phyloP scores from a whole-genome alignment of 371 early-diverging fungal species.

The Actinomortierella wolfii region DNA sequence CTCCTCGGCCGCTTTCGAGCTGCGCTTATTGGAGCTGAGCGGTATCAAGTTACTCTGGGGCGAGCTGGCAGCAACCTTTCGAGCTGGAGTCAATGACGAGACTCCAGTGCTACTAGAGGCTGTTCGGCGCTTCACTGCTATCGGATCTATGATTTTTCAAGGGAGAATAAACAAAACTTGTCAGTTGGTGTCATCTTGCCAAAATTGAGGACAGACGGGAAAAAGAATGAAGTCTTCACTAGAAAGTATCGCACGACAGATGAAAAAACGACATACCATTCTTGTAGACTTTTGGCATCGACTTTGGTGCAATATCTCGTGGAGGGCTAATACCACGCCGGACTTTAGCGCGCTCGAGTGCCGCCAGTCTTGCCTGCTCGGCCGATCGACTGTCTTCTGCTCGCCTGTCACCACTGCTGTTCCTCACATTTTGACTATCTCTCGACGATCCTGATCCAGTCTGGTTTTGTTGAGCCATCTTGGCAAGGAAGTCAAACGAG shows the following conservation, averaged over 20 bases:
- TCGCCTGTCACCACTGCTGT: slow-evolving; percentile 7
- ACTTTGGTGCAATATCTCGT: slow-evolving; percentile 4
- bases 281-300: too few species aligned
- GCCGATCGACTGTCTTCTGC: not conserved
- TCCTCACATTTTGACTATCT: slow-evolving; percentile 9
- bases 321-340: slow-evolving; percentile 35
- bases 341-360: slow-evolving; percentile 31
- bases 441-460: slow-evolving; percentile 3
- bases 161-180: too few species aligned
- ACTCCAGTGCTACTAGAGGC: too few species aligned
- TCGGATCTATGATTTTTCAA: too few species aligned
- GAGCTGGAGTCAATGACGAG: slow-evolving; percentile 14
- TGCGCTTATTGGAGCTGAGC: slow-evolving; percentile 31
- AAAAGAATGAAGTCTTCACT: too few species aligned
- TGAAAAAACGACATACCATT: too few species aligned
- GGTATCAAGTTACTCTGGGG: slow-evolving; percentile 28
- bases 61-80: slow-evolving; percentile 33
- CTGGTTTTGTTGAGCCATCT: slow-evolving; percentile 19
- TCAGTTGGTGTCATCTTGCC: too few species aligned
- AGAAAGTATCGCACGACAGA: too few species aligned
- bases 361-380: slow-evolving; percentile 23
- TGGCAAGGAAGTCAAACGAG: slow-evolving; percentile 33
- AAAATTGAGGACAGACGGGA: too few species aligned
- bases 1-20: slow-evolving; percentile 25
- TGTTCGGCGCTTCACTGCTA: too few species aligned